These are phyloP conservation scores for Diaporthe capsici DNA, from an alignment of 2,329 filamentous ascomycete genomes.

Conservation along the genomic window DNA sequence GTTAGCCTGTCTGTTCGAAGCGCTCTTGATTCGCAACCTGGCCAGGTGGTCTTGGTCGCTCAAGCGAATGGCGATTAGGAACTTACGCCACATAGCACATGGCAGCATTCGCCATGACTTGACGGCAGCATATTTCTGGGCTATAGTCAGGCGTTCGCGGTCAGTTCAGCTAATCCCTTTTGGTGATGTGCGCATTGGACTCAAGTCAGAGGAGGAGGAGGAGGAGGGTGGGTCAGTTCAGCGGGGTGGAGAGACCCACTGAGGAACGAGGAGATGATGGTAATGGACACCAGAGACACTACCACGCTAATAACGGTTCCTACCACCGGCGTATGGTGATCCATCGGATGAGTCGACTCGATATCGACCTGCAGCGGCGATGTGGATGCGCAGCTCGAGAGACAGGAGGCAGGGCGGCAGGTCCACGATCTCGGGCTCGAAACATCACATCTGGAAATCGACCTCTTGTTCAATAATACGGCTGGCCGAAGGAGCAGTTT, in stretches of 20 bases:
- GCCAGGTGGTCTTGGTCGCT: not conserved
- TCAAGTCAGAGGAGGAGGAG: not conserved
- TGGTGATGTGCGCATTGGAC: not conserved
- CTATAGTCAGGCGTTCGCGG: constrained; percentile 45
- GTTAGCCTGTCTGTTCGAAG: not conserved
- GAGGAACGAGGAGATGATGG: constrained; percentile 43
- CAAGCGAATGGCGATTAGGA: not conserved
- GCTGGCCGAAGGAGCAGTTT: not conserved
- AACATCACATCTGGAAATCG: constrained; percentile 29
- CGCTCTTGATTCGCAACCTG: not conserved
- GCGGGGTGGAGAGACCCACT: constrained; percentile 35
- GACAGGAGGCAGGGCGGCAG: constrained; percentile 24
- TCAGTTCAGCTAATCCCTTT: not conserved
- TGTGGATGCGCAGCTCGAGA: constrained; percentile 17
- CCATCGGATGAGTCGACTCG: constrained; percentile 19
- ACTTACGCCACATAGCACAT: constrained; percentile 60
- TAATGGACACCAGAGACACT: constrained; percentile 40
- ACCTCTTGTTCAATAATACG: not conserved
- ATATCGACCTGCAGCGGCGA: constrained; percentile 18
- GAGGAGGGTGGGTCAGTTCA: not conserved
- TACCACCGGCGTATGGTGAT: constrained; percentile 22
- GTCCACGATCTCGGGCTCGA: constrained; percentile 15
- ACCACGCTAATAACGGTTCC: constrained; percentile 34
- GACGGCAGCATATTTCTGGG: constrained; percentile 54
- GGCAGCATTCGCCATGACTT: constrained; percentile 58